Evolutionary conservation across 1,284 basidiomycete species (phyloP).

Genomic region (Stereum hirsutum): DNA sequence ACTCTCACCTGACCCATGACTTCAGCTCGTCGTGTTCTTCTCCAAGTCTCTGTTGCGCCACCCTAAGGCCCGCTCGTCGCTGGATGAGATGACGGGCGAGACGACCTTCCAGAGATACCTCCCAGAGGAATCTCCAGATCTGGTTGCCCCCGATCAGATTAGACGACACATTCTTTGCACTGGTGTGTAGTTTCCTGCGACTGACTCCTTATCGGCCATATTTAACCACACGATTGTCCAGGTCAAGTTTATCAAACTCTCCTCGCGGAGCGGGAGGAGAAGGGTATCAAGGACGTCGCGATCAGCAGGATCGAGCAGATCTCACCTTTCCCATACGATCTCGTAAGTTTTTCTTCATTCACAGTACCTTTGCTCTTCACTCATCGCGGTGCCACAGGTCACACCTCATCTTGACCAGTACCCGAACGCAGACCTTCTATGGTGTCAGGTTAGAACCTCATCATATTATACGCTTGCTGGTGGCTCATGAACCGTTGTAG

Average conservation of each 20-base stretch:
- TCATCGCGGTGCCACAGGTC: conserved; percentile 33
- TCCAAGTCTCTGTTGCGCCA: conserved; percentile 94
- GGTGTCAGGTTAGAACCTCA: conserved; percentile 64
- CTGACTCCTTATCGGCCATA: not conserved
- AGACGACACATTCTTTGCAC: conserved; percentile 87
- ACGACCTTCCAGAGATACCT: conserved; percentile 91
- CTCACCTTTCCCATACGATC: conserved; percentile 93
- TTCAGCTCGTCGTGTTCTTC: conserved; percentile 87
- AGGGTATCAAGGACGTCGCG: conserved; percentile 85
- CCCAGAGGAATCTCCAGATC: conserved; percentile 65
- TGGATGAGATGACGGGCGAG: conserved; percentile 86
- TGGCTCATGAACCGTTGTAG: conserved; percentile 18
- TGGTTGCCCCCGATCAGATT: conserved; percentile 82
- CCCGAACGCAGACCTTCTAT: conserved; percentile 87
- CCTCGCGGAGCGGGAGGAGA: conserved; percentile 82
- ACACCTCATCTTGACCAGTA: conserved; percentile 91
- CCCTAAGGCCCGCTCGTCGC: conserved; percentile 79
- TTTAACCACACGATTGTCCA: too few species aligned
- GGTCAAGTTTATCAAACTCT: conserved; percentile 95
- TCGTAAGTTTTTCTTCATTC: conserved; percentile 35
- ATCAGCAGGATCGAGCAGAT: conserved; percentile 94
- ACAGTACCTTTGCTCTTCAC: not conserved
- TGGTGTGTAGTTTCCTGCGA: conserved; percentile 27
- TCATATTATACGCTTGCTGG: too few species aligned
- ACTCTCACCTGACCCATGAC: conserved; percentile 3